phyloP scores from a whole-genome alignment of 179 eudicot species.

The Corrigiola litoralis region DNA sequence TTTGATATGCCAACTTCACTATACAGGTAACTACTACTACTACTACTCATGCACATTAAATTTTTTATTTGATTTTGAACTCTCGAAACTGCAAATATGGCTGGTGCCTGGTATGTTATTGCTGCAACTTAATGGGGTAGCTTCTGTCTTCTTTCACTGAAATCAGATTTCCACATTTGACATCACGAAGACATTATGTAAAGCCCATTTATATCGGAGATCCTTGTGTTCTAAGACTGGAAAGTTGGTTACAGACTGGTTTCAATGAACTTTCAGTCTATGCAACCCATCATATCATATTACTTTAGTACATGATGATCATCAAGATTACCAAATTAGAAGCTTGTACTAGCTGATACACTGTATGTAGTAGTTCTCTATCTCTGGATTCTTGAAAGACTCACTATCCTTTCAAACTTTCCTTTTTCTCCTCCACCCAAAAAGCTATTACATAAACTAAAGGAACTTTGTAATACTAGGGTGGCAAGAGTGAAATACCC shows the following conservation, averaged over 20 bases:
- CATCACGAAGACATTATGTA: background rate
- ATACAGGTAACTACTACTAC: constrained; percentile 51
- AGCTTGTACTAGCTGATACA: too few species aligned
- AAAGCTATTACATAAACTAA: too few species aligned
- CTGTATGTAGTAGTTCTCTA: too few species aligned
- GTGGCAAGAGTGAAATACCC: too few species aligned
- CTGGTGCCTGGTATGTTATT: background rate
- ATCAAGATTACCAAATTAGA: too few species aligned
- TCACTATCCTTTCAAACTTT: too few species aligned
- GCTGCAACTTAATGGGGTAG: background rate
- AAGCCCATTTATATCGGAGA: background rate
- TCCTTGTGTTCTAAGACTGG: background rate
- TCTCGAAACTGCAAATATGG: background rate
- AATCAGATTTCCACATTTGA: background rate
- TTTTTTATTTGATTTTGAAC: background rate
- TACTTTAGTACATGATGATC: too few species aligned
- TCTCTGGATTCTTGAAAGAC: too few species aligned
- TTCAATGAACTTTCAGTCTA: too few species aligned
- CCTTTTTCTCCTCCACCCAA: too few species aligned
- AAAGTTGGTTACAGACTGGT: background rate
- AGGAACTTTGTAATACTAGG: too few species aligned
- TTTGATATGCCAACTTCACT: constrained; percentile 92
- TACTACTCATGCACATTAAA: background rate
- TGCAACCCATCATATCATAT: too few species aligned
- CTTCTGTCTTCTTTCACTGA: background rate